Conservation (phyloP, 2,329 filamentous ascomycete genomes). For the Pyrenophora graminea region DNA sequence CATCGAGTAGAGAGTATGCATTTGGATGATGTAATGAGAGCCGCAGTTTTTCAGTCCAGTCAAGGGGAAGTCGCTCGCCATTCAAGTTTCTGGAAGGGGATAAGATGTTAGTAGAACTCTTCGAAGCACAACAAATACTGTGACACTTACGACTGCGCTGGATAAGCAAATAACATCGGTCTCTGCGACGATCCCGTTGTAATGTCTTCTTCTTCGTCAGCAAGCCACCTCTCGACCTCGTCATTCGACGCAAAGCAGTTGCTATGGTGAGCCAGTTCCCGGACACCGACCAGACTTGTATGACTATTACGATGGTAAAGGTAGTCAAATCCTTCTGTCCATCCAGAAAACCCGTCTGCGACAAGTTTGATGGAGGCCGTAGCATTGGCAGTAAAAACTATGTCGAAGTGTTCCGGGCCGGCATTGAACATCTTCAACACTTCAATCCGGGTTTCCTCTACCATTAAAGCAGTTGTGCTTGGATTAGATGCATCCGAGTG, state of each 20-base stretch:
- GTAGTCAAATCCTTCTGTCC: slow-evolving; percentile 71
- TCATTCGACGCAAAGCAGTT: slow-evolving; percentile 67
- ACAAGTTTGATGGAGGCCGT: slow-evolving; percentile 89
- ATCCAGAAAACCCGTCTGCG: slow-evolving; percentile 71
- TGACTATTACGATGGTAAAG: slow-evolving; percentile 82
- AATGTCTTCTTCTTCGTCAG: background rate
- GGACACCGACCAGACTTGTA: slow-evolving; percentile 81
- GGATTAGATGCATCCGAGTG: slow-evolving; percentile 66
- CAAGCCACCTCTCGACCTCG: slow-evolving; percentile 69
- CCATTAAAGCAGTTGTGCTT: slow-evolving; percentile 61
- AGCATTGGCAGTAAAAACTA: slow-evolving; percentile 92
- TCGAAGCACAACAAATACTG: no score
- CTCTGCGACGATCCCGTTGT: slow-evolving; percentile 17
- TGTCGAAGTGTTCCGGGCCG: slow-evolving; percentile 76
- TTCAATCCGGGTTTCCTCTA: slow-evolving; percentile 51
- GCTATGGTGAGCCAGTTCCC: slow-evolving; percentile 67
- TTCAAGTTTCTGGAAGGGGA: slow-evolving; percentile 68
- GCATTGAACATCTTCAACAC: slow-evolving; percentile 76
- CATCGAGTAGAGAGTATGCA: slow-evolving; percentile 72
- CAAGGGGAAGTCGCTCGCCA: slow-evolving; percentile 71
- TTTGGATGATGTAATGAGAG: slow-evolving; percentile 47
- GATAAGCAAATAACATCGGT: slow-evolving; percentile 69
- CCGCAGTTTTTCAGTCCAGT: slow-evolving; percentile 54
- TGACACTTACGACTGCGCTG: slow-evolving; percentile 69
- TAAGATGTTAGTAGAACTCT: background rate